Conservation (phyloP, 2,329 filamentous ascomycete species). For the Keithomyces neogunnii region DNA sequence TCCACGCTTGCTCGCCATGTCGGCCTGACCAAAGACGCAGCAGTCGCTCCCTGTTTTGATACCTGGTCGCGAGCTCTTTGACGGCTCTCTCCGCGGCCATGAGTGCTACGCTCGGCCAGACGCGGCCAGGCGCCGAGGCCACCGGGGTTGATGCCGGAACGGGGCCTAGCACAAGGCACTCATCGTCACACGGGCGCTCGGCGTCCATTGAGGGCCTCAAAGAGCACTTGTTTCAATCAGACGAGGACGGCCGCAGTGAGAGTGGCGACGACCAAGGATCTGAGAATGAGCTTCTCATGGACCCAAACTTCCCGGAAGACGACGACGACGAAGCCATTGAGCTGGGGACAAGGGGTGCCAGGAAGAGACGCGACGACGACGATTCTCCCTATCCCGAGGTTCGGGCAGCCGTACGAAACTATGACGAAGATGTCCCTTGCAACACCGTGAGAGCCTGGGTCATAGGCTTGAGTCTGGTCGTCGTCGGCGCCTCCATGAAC, state of each 20-base stretch:
- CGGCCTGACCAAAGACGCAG: background rate
- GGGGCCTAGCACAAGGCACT: slow-evolving; percentile 16
- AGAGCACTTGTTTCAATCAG: slow-evolving; percentile 31
- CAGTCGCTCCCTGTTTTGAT: background rate
- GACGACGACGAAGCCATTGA: slow-evolving; percentile 23
- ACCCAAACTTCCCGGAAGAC: slow-evolving; percentile 40
- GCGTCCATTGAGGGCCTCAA: slow-evolving; percentile 16
- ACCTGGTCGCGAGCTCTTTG: background rate
- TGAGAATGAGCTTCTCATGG: slow-evolving; percentile 49
- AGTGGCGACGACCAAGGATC: slow-evolving; percentile 37
- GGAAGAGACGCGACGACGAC: slow-evolving; percentile 36
- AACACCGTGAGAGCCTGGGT: slow-evolving; percentile 59
- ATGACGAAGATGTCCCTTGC: slow-evolving; percentile 56
- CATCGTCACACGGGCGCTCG: slow-evolving; percentile 17
- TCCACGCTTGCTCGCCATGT: background rate
- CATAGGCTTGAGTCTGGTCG: slow-evolving; percentile 49
- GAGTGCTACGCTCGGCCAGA: background rate
- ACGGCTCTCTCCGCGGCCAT: background rate
- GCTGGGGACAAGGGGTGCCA: slow-evolving; percentile 11
- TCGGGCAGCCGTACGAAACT: slow-evolving; percentile 54
- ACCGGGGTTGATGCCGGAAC: slow-evolving; percentile 13
- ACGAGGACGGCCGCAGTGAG: slow-evolving; percentile 26
- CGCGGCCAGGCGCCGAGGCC: slow-evolving; percentile 9
- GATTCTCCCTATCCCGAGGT: slow-evolving; percentile 61
- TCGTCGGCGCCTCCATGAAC: slow-evolving; percentile 52